A percentile compares a stretch with the other conserved stretches of the same genome.
These are phyloP conservation scores for Blastobotrys raffinosifermentans DNA, from an alignment of 1,139 yeast species.

Conservation along the genomic window DNA sequence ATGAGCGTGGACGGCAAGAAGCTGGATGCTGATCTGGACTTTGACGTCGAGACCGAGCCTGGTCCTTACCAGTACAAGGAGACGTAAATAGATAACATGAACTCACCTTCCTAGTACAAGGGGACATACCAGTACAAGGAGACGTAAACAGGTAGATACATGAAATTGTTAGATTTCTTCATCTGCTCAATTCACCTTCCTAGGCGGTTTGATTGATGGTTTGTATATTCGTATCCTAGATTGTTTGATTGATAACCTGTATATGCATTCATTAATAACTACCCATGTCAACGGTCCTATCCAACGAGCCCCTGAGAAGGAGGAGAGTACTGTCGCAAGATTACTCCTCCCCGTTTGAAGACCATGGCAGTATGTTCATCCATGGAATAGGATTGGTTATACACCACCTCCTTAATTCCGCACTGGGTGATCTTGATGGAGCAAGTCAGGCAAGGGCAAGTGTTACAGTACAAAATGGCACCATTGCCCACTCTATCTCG, in stretches of 20 bases:
- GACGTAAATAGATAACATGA: too few relatives aligned
- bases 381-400: conserved; percentile 90
- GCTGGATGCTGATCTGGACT: conserved; percentile 42
- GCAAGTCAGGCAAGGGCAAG: conserved; percentile 96
- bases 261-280: too few relatives aligned
- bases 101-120: too few relatives aligned
- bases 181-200: too few relatives aligned
- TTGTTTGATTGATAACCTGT: too few relatives aligned
- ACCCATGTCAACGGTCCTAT: too few relatives aligned
- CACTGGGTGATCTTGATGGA: conserved; percentile 90
- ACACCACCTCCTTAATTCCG: conserved; percentile 90
- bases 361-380: conserved; percentile 68
- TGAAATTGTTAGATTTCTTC: too few relatives aligned
- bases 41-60: conserved; percentile 58
- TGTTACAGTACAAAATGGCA: conserved; percentile 79
- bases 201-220: too few relatives aligned
- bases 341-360: conserved; percentile 66
- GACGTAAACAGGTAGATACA: too few relatives aligned
- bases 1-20: conserved; percentile 47
- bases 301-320: conserved; percentile 38
- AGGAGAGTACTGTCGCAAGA: conserved; percentile 66
- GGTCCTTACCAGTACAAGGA: conserved; percentile 64
- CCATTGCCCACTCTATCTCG: conserved; percentile 67
- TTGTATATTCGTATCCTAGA: too few relatives aligned
- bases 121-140: too few relatives aligned